Base-by-base conservation (phyloP, 2,329 filamentous ascomycete genomes). In the Apiospora rasikravindrae region DNA sequence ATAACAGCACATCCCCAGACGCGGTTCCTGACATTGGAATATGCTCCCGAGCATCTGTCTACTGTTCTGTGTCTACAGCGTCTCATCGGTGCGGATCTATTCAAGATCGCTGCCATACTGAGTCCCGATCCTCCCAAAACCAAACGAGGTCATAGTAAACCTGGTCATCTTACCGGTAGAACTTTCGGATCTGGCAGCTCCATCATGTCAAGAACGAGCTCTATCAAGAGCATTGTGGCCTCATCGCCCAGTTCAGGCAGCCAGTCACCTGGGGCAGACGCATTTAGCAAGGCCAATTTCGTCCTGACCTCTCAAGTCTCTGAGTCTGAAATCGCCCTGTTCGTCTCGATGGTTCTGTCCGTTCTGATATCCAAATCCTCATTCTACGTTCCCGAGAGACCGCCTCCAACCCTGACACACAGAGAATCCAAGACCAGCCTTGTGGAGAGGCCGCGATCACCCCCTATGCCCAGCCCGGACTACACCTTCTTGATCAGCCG, bases 71-170 rank as follows among this genome's bases (percentile, higher is more conserved):
- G 89, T 0, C 80, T 92, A 6, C 89, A 90, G 73, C 85, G 84
- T 69, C 82, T 92, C 6, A 83, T 90, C 6, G 90, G 90, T 2
- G 81, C 83, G 1, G 85, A 89, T 45, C 77, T 89, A 29, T 83
- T 92, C 80, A 90, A 89, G 77, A 84, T 92, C 7, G 88, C 88
- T 3, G 88, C 88, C 14, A 86, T 92, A 47, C 78, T 91, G 13
- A 83, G 87, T 72, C 78, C 85, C 13, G 81, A 82, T 22, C 81
- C 80, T 73, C 79, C 79, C 33, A 81, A 83, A 10, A 75, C 78
- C 6, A 77, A 76, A 22, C 57, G 29, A n/a, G 22, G 57, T 22
- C 33, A 64, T 53, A 68, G 22, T 51, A 68, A 74, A 19, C 71
- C 73, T 47, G 57, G 74, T 10, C 69, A 69, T 6, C 72, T 70